Base-by-base conservation (phyloP, 2,329 filamentous ascomycete genomes). In the Ophiostoma montium region DNA sequence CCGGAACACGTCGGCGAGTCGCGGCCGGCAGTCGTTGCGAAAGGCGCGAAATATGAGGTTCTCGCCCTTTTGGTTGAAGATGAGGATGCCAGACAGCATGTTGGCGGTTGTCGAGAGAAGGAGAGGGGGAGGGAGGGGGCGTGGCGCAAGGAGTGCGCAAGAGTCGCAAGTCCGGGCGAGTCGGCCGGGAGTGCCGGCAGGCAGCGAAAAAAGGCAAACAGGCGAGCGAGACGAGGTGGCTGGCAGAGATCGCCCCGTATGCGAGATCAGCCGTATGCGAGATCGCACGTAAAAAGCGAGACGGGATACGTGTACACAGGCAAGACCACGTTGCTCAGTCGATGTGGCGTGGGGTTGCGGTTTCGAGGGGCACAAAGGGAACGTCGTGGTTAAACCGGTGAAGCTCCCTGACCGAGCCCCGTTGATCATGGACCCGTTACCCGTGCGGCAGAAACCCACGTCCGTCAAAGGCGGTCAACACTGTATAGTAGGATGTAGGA, bases 41-140 rank as follows among this genome's bases (percentile, higher is more conserved):
- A 98, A 98, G 60, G 92, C 88, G 63, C 92, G 87, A 72, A 98
- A 95, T 67, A 98, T 98, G 63, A 98, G 86, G 69, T 98, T 95
- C 72, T 98, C 92, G 70, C 92, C 92, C 70, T 98, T 98, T 67
- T 98, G 92, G 59, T 98, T 98, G 76, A 98, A 98, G 58, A 98
- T 82, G 58, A 98, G 80, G 62, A 98, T 90, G 52, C 92, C 92
- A 59, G 90, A 96, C 58, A 98, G 75, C 94, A 98, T 98, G 12
- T 11, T 35, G 32, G 11, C 19, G 35, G 33, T 11, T 10, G 52
- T 6, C n/a, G n/a, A 30, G 41, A 21, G 38, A n/a, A 27, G 11
- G n/a, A 13, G 36, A 23, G 12, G 9, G 27, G 30, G 9, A 12
- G 16, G 31, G 30, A 49, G 16, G 23, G 38, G 27, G 10, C 12